Evolutionary conservation across 2,329 filamentous ascomycete genomes (phyloP), one percentile per base, ranked within the genome.

Genomic region (Fusarium continuum): DNA sequence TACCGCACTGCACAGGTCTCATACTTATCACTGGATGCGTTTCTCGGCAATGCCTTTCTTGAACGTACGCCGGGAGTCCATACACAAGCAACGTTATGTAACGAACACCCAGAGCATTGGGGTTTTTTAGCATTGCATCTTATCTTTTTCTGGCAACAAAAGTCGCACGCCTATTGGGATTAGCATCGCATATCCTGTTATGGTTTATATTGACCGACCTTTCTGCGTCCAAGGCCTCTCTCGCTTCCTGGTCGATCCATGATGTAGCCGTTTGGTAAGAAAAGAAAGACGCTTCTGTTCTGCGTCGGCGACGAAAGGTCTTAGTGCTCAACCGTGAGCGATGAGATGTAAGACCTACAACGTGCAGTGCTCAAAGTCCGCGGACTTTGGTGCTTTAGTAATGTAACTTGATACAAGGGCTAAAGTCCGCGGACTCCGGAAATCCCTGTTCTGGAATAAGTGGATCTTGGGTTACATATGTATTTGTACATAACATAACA

Each of bases 121-220:
- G 58, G 58, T 6, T 25, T n/a, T 9, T 50, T 61, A n/a, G 6
- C 32, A 29, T 61, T 55, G 11, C 58, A 61, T 20, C 39, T 38
- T 14, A 53, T 54, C 47, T 61, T 61, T 8, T 31, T 47, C 0
- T 31, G 41, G 9, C 39, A 51, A 6, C 57, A 61, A 9, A 35
- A 48, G 1, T 60, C 55, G 16, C 58, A 61, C 6, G n/a, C 45
- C 55, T 61, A 0, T n/a, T 4, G 2, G 3, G 25, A 14, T 57
- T 6, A 57, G 32, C 3, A 20, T 4, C 3, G 26, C 0, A 3
- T 20, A 8, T 8, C 14, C 14, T 13, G 19, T 9, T 6, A 22
- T 16, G 8, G 17, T 14, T n/a, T 16, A 31, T 25, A 7, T 1
- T 14, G 9, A n/a, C 13, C 20, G n/a, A 25, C 54, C 48, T 57